These are phyloP conservation scores for Alloteropsis semialata DNA, from an alignment of 176 grass and related monocot species.

Conservation along the genomic window DNA sequence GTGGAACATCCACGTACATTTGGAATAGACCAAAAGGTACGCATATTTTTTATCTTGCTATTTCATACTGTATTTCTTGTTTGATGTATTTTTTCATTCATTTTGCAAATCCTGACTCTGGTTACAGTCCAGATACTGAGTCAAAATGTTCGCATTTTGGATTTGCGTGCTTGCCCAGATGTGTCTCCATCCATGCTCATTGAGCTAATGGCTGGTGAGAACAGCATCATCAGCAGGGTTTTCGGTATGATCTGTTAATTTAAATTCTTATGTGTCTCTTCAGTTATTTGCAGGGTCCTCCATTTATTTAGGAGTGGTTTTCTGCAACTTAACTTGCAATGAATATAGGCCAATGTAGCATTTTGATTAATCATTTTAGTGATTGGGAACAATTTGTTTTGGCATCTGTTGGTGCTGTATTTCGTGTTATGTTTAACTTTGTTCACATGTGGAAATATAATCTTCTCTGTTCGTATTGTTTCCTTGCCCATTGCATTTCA, in stretches of 20 bases:
- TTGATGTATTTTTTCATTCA: neutral
- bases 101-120: slow-evolving; percentile 81
- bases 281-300: neutral
- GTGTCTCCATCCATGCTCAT: slow-evolving; percentile 56
- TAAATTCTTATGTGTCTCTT: neutral
- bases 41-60: slow-evolving; percentile 35
- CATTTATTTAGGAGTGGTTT: neutral
- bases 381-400: slow-evolving; percentile 21
- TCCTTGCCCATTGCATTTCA: neutral
- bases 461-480: neutral
- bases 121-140: slow-evolving; percentile 99
- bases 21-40: slow-evolving; percentile 77
- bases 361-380: slow-evolving; percentile 16
- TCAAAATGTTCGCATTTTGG: slow-evolving; percentile 59
- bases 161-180: slow-evolving; percentile 65
- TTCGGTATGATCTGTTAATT: slow-evolving; percentile 67
- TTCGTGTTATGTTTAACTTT: slow-evolving; percentile 4
- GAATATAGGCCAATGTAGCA: neutral
- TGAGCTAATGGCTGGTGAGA: slow-evolving; percentile 67
- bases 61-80: slow-evolving; percentile 24
- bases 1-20: slow-evolving; percentile 59
- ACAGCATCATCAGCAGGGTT: slow-evolving; percentile 67
- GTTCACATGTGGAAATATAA: neutral
- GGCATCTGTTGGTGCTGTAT: neutral
- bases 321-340: neutral